These are phyloP conservation scores for Ogataea methanolica DNA, from an alignment of 805 yeast species.

Conservation along the genomic window DNA sequence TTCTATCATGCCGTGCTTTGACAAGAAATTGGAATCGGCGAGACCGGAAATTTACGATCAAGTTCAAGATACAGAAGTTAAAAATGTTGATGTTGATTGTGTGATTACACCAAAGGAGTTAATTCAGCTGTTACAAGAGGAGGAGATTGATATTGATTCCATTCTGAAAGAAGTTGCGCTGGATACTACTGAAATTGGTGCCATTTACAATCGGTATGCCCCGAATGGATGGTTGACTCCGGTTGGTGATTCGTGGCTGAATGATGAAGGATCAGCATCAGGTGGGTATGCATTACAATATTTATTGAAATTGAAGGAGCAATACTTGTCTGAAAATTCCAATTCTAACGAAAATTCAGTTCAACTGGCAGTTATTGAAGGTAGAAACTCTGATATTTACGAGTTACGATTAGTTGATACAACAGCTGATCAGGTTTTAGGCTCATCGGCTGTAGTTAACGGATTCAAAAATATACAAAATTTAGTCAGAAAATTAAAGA, in stretches of 20 bases:
- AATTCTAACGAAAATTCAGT: constrained; percentile 12
- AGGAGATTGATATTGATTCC: constrained; percentile 34
- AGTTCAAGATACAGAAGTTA: constrained; percentile 19
- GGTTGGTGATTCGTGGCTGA: constrained; percentile 57
- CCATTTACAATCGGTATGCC: constrained; percentile 31
- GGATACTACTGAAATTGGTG: constrained; percentile 11
- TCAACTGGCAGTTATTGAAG: constrained; percentile 40
- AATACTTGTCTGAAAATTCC: constrained; percentile 15
- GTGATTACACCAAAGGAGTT: constrained; percentile 90
- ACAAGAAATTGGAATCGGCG: constrained; percentile 92
- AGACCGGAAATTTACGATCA: constrained; percentile 49
- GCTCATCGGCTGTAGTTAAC: constrained; percentile 65
- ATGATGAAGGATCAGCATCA: constrained; percentile 74
- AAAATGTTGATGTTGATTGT: constrained; percentile 72
- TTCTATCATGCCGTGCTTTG: constrained; percentile 95
- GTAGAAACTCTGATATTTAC: constrained; percentile 72
- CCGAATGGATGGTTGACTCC: constrained; percentile 63
- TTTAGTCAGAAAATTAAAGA: constrained; percentile 75
- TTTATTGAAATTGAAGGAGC: constrained; percentile 35
- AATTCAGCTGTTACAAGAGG: constrained; percentile 62
- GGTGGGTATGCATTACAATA: constrained; percentile 87
- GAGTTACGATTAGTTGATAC: constrained; percentile 57
- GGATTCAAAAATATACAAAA: constrained; percentile 96
- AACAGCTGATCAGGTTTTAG: constrained; percentile 35
- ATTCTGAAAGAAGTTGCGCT: constrained; percentile 14